Conservation (phyloP, 106 monocot genomes). For the Hemerocallis citrina region DNA sequence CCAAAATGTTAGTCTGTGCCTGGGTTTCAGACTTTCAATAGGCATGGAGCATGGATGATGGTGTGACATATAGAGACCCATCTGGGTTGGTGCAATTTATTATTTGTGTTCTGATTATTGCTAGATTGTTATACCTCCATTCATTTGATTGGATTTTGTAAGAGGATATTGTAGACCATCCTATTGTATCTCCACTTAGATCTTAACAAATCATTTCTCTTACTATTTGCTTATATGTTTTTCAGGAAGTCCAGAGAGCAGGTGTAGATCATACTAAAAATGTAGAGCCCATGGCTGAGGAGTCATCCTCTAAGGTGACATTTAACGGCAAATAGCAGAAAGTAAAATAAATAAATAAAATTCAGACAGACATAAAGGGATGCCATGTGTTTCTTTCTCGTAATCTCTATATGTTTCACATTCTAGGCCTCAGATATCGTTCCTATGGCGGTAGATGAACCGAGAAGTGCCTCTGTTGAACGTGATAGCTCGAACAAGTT, state of each 20-base stretch:
- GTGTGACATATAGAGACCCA: no score
- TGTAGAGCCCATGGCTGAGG: not conserved
- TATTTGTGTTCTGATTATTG: not conserved
- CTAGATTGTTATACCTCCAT: not conserved
- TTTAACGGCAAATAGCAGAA: not conserved
- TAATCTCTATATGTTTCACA: not conserved
- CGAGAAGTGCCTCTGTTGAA: slow-evolving; percentile 10
- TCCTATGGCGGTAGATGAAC: slow-evolving; percentile 17
- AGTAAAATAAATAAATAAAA: not conserved
- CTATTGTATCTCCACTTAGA: not conserved
- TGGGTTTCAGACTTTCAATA: no score
- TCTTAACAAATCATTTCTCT: no score
- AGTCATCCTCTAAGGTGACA: not conserved
- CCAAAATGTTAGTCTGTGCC: no score
- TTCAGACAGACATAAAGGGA: no score
- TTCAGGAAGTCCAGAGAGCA: slow-evolving; percentile 3
- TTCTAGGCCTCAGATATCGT: slow-evolving; percentile 1
- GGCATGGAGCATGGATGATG: no score
- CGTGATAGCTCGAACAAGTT: slow-evolving; percentile 10
- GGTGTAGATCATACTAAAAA: slow-evolving; percentile 2
- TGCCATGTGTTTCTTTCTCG: not conserved
- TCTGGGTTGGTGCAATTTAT: not conserved
- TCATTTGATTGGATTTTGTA: not conserved
- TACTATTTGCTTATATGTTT: not conserved
- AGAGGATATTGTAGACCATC: no score